Evolutionary conservation across 192 early-diverging fungal genomes (phyloP).

Genomic region (Podila clonocystis): DNA sequence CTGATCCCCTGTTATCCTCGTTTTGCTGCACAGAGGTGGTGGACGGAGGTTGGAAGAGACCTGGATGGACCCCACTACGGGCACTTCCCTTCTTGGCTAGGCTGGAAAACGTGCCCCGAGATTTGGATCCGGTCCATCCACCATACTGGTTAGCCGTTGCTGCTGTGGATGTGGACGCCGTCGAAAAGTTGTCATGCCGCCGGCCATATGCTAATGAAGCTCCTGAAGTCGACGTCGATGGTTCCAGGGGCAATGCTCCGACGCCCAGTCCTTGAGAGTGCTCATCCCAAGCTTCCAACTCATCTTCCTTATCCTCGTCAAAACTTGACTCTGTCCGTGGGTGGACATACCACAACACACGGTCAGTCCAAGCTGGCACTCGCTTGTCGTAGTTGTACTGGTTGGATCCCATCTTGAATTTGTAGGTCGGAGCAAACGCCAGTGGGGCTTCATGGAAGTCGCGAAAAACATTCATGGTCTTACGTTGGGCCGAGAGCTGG

Average conservation of each 20-base stretch:
- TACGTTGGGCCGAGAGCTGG: slow-evolving; percentile 50
- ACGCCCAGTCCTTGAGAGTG: slow-evolving; percentile 27
- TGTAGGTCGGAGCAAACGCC: slow-evolving; percentile 52
- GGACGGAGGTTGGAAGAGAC: slow-evolving; percentile 21
- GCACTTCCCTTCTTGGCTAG: slow-evolving; percentile 32
- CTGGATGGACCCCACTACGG: slow-evolving; percentile 8
- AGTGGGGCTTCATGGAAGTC: slow-evolving; percentile 48
- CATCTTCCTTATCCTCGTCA: slow-evolving; percentile 32
- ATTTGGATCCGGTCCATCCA: slow-evolving; percentile 12
- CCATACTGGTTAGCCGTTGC: background rate
- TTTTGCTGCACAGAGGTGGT: background rate
- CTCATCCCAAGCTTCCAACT: slow-evolving; percentile 48
- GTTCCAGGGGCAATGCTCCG: slow-evolving; percentile 21
- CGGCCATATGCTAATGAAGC: background rate
- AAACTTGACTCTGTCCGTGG: slow-evolving; percentile 16
- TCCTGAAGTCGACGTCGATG: background rate
- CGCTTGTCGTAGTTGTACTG: slow-evolving; percentile 34
- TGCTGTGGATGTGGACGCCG: slow-evolving; percentile 1
- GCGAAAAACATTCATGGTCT: slow-evolving; percentile 32
- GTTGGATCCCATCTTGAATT: slow-evolving; percentile 39
- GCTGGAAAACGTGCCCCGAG: slow-evolving; percentile 31
- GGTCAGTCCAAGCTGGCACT: slow-evolving; percentile 49
- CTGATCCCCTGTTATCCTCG: background rate
- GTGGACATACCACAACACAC: slow-evolving; percentile 47
- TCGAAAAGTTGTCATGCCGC: background rate